Conservation (phyloP, 164 flowering plant species). For the Piper betle region DNA sequence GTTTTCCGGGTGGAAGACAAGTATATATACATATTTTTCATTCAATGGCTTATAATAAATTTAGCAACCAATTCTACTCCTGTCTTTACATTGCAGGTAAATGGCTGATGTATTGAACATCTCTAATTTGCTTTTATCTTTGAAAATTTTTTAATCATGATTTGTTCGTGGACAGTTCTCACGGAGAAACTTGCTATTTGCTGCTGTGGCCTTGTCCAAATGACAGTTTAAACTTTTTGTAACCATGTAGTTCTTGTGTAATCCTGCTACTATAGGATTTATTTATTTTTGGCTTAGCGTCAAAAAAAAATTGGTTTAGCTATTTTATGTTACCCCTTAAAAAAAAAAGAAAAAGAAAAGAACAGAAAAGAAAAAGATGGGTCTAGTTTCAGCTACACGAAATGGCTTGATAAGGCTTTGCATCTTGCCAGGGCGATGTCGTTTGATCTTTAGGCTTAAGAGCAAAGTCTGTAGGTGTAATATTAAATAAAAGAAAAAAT, state of each 20-base stretch:
- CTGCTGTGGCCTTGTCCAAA: slow-evolving; percentile 26
- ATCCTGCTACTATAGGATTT: neutral
- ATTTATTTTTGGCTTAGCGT: too few relatives aligned
- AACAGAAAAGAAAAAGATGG: too few relatives aligned
- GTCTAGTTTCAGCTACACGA: too few relatives aligned
- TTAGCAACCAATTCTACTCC: slow-evolving; percentile 65
- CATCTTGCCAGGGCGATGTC: too few relatives aligned
- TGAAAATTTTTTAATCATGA: neutral
- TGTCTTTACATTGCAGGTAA: slow-evolving; percentile 64
- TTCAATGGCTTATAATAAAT: neutral
- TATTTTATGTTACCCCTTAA: too few relatives aligned
- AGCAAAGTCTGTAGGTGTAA: too few relatives aligned
- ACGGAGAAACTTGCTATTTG: slow-evolving; percentile 28
- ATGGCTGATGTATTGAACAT: neutral
- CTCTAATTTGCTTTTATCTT: neutral
- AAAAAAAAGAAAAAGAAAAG: too few relatives aligned
- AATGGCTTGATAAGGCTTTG: too few relatives aligned
- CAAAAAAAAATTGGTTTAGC: too few relatives aligned
- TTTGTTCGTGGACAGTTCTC: slow-evolving; percentile 19
- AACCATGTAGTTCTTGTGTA: neutral
- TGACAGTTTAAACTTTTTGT: neutral
- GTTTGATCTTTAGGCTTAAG: too few relatives aligned
- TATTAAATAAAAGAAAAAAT: too few relatives aligned
- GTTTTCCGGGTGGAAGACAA: slow-evolving; percentile 47
- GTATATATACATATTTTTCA: slow-evolving; percentile 28